These are phyloP conservation scores for Tolypocladium amazonense DNA, from an alignment of 2,329 filamentous ascomycete genomes.

Conservation along the genomic window DNA sequence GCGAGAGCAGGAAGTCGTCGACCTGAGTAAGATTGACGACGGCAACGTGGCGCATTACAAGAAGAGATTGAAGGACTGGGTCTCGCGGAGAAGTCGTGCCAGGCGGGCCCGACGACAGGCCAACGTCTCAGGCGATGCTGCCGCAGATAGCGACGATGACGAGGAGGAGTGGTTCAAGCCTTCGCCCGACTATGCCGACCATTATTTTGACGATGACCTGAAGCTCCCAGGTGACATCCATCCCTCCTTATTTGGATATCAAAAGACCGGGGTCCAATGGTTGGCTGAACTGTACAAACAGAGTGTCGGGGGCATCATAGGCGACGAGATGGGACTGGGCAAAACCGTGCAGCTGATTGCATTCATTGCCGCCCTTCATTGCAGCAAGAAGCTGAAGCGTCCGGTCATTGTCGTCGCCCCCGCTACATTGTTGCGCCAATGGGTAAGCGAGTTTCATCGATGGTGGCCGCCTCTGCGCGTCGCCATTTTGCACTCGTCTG, in stretches of 20 bases:
- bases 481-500: slow-evolving; percentile 88
- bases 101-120: slow-evolving; percentile 28
- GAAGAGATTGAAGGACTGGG: slow-evolving; percentile 65
- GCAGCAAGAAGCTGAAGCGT: slow-evolving; percentile 74
- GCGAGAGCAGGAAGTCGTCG: slow-evolving; percentile 28
- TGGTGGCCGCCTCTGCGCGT: slow-evolving; percentile 99
- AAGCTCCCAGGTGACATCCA: slow-evolving; percentile 87
- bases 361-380: slow-evolving; percentile 83
- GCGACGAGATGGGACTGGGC: slow-evolving; percentile 97
- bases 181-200: slow-evolving; percentile 72
- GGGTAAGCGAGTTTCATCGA: slow-evolving; percentile 95
- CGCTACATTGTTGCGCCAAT: slow-evolving; percentile 90
- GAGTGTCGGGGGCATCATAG: slow-evolving; percentile 85
- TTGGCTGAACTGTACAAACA: slow-evolving; percentile 85
- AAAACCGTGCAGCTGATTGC: slow-evolving; percentile 71
- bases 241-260: slow-evolving; percentile 87
- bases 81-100: slow-evolving; percentile 36
- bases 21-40: slow-evolving; percentile 63
- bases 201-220: slow-evolving; percentile 62
- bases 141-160: slow-evolving; percentile 31
- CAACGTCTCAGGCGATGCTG: slow-evolving; percentile 18
- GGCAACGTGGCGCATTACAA: slow-evolving; percentile 79
- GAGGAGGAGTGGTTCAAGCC: slow-evolving; percentile 70
- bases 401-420: slow-evolving; percentile 89
- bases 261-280: slow-evolving; percentile 96